phyloP scores from a whole-genome alignment of 2,329 filamentous ascomycete species.

The Monosporascus sp. region DNA sequence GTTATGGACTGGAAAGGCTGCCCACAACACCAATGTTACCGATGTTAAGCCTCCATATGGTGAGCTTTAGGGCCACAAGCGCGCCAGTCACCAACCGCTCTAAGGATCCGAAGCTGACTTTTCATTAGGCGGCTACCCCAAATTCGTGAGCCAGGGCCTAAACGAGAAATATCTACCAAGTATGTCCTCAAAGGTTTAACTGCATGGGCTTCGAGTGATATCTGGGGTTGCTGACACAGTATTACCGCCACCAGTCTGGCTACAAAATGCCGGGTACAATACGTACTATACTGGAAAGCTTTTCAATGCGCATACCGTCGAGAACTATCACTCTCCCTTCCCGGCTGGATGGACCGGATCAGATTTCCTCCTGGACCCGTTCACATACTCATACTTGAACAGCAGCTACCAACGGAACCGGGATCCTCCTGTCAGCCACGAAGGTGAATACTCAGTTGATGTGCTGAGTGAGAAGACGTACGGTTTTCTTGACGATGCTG shows the following conservation, averaged over 20 bases:
- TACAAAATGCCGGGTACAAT: constrained; percentile 48
- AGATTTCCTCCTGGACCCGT: constrained; percentile 49
- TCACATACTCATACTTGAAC: constrained; percentile 57
- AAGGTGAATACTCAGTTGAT: constrained; percentile 46
- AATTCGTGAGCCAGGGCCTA: constrained; percentile 45
- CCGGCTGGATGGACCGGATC: constrained; percentile 53
- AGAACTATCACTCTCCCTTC: constrained; percentile 53
- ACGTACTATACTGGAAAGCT: constrained; percentile 53
- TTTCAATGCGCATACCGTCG: constrained; percentile 48
- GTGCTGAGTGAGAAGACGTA: constrained; percentile 42
- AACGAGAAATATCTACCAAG: constrained; percentile 49
- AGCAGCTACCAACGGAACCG: constrained; percentile 48
- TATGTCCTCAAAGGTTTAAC: not conserved
- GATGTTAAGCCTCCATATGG: constrained; percentile 45
- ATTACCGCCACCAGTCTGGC: constrained; percentile 28
- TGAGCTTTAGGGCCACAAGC: constrained; percentile 35
- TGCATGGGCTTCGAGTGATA: too few species aligned
- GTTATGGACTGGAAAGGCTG: constrained; percentile 51
- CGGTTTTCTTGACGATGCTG: constrained; percentile 44
- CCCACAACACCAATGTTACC: constrained; percentile 61
- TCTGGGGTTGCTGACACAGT: too few species aligned
- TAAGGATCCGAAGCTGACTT: not conserved
- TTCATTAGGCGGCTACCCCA: constrained; percentile 43
- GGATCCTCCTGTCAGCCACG: constrained; percentile 44
- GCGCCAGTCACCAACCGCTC: not conserved